These are phyloP conservation scores for Pichia kudriavzevii DNA, from an alignment of 1,139 yeast genomes.

Conservation along the genomic window DNA sequence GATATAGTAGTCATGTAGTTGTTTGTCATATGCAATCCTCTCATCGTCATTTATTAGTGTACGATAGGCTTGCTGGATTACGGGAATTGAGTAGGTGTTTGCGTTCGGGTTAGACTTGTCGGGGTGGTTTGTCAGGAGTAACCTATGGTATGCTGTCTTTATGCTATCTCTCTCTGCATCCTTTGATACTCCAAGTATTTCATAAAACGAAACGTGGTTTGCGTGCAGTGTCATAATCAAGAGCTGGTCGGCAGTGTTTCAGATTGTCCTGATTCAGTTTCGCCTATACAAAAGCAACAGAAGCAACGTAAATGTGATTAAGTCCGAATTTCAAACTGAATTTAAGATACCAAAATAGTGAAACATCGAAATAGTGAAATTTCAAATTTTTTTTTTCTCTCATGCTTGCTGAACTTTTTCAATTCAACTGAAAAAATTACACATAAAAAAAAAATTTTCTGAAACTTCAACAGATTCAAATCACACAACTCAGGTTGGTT, in stretches of 20 bases:
- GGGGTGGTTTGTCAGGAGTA: constrained; percentile 13
- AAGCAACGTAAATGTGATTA: too few species aligned
- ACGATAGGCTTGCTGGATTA: constrained; percentile 54
- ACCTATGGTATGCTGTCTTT: constrained; percentile 52
- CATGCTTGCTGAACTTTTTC: too few species aligned
- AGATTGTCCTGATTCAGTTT: too few species aligned
- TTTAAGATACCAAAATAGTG: too few species aligned
- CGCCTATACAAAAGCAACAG: too few species aligned
- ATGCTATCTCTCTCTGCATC: constrained; percentile 38
- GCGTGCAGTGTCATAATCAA: neutral
- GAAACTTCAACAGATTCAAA: too few species aligned
- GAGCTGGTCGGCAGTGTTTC: neutral
- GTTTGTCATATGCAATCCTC: constrained; percentile 43
- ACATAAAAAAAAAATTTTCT: too few species aligned
- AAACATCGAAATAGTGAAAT: too few species aligned
- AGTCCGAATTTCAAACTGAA: too few species aligned
- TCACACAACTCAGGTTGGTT: too few species aligned
- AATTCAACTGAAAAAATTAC: too few species aligned
- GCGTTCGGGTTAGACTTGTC: neutral
- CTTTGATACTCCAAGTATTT: constrained; percentile 41
- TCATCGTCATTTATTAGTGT: constrained; percentile 36
- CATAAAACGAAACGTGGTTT: constrained; percentile 35
- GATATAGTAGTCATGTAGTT: constrained; percentile 34
- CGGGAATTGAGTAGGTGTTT: constrained; percentile 11
- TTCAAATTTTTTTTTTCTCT: too few species aligned